Conservation (phyloP, 1,284 basidiomycete species). For the Pseudozyma thailandica region DNA sequence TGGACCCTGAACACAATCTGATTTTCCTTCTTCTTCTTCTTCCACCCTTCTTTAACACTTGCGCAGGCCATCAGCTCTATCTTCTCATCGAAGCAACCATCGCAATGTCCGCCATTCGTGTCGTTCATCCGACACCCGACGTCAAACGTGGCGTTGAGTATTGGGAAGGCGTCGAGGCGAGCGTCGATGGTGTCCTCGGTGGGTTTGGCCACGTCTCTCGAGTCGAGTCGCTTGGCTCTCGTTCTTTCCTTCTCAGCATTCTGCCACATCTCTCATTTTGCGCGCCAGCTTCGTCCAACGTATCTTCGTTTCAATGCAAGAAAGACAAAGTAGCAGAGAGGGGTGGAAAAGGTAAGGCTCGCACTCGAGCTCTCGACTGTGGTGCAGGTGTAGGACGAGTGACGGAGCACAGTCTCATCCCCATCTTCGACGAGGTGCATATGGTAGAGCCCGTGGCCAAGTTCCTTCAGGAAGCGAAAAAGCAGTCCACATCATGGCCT, state of each 20-base stretch:
- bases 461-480: slow-evolving; percentile 62
- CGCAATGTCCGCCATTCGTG: slow-evolving; percentile 41
- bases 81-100: not conserved
- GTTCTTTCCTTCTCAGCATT: slow-evolving; percentile 60
- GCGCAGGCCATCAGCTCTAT: not conserved
- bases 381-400: slow-evolving; percentile 67
- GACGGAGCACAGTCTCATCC: slow-evolving; percentile 58
- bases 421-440: slow-evolving; percentile 65
- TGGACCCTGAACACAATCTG: slow-evolving; percentile 30
- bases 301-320: slow-evolving; percentile 50
- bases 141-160: slow-evolving; percentile 63
- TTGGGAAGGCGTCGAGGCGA: slow-evolving; percentile 65
- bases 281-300: slow-evolving; percentile 56
- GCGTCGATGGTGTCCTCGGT: slow-evolving; percentile 65
- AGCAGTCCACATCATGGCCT: slow-evolving; percentile 48
- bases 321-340: slow-evolving; percentile 46
- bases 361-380: slow-evolving; percentile 63
- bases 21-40: no score
- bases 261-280: slow-evolving; percentile 59
- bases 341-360: slow-evolving; percentile 53
- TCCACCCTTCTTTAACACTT: slow-evolving; percentile 2
- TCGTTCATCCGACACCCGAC: slow-evolving; percentile 61
- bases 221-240: slow-evolving; percentile 65
- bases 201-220: slow-evolving; percentile 65
- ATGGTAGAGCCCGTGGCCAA: slow-evolving; percentile 66